A percentile compares a stretch with the other conserved stretches of the same genome.
Evolutionary conservation across 768 basidiomycete genomes (phyloP).

Genomic region (Royoungia palumana): DNA sequence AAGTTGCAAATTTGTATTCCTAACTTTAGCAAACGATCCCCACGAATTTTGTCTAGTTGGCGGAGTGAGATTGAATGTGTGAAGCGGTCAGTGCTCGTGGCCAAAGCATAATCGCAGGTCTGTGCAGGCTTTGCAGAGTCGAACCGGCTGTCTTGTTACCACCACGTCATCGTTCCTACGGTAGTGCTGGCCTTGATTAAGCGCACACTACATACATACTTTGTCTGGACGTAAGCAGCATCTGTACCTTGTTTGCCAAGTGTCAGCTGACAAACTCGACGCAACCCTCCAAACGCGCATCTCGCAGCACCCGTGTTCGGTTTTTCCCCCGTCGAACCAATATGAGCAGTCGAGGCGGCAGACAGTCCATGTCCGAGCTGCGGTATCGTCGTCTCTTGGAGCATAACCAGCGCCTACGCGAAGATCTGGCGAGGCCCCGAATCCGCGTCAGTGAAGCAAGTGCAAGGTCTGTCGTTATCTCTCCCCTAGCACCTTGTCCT

Average conservation of each 20-base stretch:
- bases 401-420: constrained; percentile 68
- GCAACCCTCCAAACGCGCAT: neutral
- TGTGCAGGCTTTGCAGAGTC: too few relatives aligned
- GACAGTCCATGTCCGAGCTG: constrained; percentile 77
- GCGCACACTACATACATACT: too few relatives aligned
- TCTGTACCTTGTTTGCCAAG: neutral
- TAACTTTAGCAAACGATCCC: neutral
- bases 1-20: constrained; percentile 7
- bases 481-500: constrained; percentile 2
- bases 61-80: constrained; percentile 14
- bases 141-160: constrained; percentile 8
- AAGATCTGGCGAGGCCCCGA: constrained; percentile 69
- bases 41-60: too few relatives aligned
- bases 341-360: constrained; percentile 63
- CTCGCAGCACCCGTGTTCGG: neutral
- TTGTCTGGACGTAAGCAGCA: neutral
- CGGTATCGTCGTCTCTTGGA: constrained; percentile 75
- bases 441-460: constrained; percentile 73
- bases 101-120: neutral
- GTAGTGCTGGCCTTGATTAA: neutral
- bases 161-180: constrained; percentile 5
- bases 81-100: neutral
- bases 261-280: neutral
- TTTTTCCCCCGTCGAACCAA: constrained; percentile 8
- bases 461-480: constrained; percentile 46